These are phyloP conservation scores for Fusarium virguliforme DNA, from an alignment of 2,329 filamentous ascomycete genomes.

Conservation along the genomic window DNA sequence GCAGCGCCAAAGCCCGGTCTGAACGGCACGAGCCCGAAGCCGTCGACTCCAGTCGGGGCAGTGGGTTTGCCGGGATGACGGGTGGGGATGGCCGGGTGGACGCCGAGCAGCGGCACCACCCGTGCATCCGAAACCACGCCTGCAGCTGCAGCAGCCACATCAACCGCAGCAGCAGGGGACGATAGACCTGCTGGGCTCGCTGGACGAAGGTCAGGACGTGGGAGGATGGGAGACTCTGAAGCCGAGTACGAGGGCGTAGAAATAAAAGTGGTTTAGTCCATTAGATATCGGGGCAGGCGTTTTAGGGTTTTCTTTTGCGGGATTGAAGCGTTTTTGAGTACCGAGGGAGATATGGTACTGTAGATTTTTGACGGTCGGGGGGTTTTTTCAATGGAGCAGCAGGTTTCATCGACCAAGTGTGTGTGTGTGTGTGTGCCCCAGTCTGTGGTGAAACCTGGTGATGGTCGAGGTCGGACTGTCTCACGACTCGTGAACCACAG, in stretches of 20 bases:
- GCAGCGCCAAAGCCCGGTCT: slow-evolving; percentile 44
- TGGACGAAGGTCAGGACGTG: slow-evolving; percentile 66
- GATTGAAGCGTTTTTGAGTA: slow-evolving; percentile 24
- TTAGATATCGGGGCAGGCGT: slow-evolving; percentile 25
- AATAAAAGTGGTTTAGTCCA: slow-evolving; percentile 3
- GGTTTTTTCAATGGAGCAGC: background rate
- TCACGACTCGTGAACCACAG: slow-evolving; percentile 30
- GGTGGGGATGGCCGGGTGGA: slow-evolving; percentile 39
- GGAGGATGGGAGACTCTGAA: slow-evolving; percentile 72
- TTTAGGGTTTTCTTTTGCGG: slow-evolving; percentile 18
- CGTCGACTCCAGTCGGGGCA: slow-evolving; percentile 35
- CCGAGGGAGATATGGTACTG: background rate
- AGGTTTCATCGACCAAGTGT: background rate
- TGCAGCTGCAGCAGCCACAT: slow-evolving; percentile 44
- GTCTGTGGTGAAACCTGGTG: slow-evolving; percentile 8
- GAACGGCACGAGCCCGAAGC: slow-evolving; percentile 44
- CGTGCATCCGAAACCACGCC: slow-evolving; percentile 38
- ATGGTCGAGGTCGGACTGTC: slow-evolving; percentile 17
- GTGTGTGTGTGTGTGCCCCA: background rate
- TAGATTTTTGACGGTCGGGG: background rate
- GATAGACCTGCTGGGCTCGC: slow-evolving; percentile 63
- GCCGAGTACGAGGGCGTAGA: slow-evolving; percentile 57
- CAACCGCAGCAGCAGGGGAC: slow-evolving; percentile 50
- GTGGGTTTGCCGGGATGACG: slow-evolving; percentile 42
- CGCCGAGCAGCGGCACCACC: slow-evolving; percentile 44